These are phyloP conservation scores for Talaromyces pinophilus DNA, from an alignment of 2,329 filamentous ascomycete species.

Conservation along the genomic window DNA sequence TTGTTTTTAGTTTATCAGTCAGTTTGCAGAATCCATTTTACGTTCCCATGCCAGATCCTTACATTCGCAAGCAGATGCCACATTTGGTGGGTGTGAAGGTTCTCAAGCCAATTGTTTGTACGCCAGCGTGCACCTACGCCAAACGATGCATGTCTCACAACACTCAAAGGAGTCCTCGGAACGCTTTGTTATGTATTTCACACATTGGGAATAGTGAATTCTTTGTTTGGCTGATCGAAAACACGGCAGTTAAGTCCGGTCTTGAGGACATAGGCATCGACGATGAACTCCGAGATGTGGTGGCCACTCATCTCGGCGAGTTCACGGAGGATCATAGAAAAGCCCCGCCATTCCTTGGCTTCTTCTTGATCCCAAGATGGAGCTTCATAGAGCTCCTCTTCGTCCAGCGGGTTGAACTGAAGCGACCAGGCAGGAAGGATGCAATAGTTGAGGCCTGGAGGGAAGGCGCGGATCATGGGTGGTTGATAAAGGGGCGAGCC, in stretches of 20 bases:
- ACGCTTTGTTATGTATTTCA: too few relatives aligned
- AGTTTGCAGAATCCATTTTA: too few relatives aligned
- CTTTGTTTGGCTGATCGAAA: background rate
- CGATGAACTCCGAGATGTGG: background rate
- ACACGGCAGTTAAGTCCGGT: background rate
- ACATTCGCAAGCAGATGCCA: too few relatives aligned
- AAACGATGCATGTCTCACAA: too few relatives aligned
- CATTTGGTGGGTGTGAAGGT: too few relatives aligned
- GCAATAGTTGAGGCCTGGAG: constrained; percentile 30
- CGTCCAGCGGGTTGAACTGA: background rate
- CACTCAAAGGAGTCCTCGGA: too few relatives aligned
- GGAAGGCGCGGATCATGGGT: constrained; percentile 26
- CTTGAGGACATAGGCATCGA: background rate
- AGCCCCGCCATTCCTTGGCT: background rate
- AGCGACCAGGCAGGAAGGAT: background rate
- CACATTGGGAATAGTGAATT: too few relatives aligned
- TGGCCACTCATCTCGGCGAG: background rate
- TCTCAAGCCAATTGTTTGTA: too few relatives aligned
- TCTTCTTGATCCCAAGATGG: background rate
- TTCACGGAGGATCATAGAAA: background rate
- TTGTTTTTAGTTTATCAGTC: too few relatives aligned
- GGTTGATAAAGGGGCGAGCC: background rate
- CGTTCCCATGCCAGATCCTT: too few relatives aligned
- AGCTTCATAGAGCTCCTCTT: background rate
- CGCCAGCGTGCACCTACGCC: too few relatives aligned